Evolutionary conservation across 2,329 filamentous ascomycete species (phyloP), one percentile per base, ranked within the genome.

Genomic region (Diaporthe ampelina): DNA sequence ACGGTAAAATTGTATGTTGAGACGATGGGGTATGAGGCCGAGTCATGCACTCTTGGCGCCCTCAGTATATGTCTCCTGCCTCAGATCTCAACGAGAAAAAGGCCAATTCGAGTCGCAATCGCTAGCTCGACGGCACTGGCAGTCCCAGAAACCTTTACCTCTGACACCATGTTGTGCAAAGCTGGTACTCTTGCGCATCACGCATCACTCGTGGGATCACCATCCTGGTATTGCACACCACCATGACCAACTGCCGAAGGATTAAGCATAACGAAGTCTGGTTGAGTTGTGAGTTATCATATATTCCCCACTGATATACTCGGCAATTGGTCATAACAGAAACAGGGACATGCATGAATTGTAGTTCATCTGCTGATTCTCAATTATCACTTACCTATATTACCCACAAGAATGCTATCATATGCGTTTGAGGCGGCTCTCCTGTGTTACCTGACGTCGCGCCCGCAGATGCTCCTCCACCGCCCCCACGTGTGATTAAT

Each of bases 401-500:
- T 40, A 54, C 54, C 8, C 32, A 24, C 63, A 52, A 21, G 19
- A 17, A 52, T 50, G 59, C 48, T 68, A 68, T 54, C 45, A 54
- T 52, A 50, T 26, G 19, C 17, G 15, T 21, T 21, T 19, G 48
- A 48, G 63, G 63, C 63, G 63, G 63, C 43, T 48, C 24, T 32
- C 21, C n/a, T 68, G 29, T 68, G 63, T 54, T 68, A 54, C 48
- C 48, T 68, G 63, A 68, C 63, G 48, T 68, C 48, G 63, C 32
- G 63, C n/a, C 21, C n/a, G 63, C 48, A 52, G 45, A 40, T 68
- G 63, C 32, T 54, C 45, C 45, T 68, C 63, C 63, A 68, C 63
- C 21, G 45, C 11, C 45, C 63, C 63, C 63, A 68, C 63, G 63
- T 68, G 63, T 26, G 63, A 54, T 68, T 40, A 68, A 68, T 68